Evolutionary conservation across 306 rosid species (phyloP), one percentile per base, ranked within the genome.

Genomic region (Prinsepia uniflora): DNA sequence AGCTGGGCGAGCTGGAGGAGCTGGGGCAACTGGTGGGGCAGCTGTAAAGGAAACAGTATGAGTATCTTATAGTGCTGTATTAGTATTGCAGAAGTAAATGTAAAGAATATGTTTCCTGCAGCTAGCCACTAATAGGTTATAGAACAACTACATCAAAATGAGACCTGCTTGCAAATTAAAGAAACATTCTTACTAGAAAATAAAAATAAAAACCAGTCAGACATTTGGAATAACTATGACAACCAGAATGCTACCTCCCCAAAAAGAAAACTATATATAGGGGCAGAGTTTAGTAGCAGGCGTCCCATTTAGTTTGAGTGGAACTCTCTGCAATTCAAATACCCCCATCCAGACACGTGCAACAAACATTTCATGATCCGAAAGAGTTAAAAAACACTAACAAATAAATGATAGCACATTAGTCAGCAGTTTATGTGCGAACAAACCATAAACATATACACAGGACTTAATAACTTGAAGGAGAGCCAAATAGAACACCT

Each of bases 401-500:
- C 7, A 17, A 11, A 19, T 10, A 22, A 41, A 2, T 39, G 39
- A 62, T n/a, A 10, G 8, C 44, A 34, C 52, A 18, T 36, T 17
- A 39, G 34, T 30, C 40, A 61, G 57, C 58, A 61, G 40, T 48
- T 39, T 9, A 62, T 8, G 22, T 4, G 36, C 18, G 68, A 15
- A 6, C 10, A 44, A 44, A 19, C 6, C 14, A 39, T 20, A 24
- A 52, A 50, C 14, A 63, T 7, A 36, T 10, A 13, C 3, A 53
- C 39, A n/a, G 42, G 12, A 2, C 52, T 15, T 20, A 60, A 53
- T 10, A 15, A 95, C 99, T 97, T 85, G 92, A 58, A 81, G 78
- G 14, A 58, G 90, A 70, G 72, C 86, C 86, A 69, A 97, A 94
- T 19, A 96, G 91, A 68, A 6, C 63, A 87, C 97, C 99, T 76